Percentiles rank a stretch among this genome's conserved stretches.
These are phyloP conservation scores for Mycena metata DNA, from an alignment of 768 basidiomycete genomes.

Conservation along the genomic window DNA sequence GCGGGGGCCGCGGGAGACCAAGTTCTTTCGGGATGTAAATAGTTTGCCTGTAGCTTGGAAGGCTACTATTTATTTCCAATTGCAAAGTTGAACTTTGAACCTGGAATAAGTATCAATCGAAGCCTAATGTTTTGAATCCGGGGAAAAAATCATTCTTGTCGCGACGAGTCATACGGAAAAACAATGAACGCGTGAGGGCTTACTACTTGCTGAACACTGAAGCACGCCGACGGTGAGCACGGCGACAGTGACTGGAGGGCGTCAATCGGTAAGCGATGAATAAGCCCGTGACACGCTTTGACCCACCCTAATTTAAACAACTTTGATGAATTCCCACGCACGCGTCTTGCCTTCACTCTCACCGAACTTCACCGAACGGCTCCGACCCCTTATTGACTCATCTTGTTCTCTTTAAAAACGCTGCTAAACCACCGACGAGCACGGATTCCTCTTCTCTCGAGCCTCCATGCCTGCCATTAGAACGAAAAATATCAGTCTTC, in stretches of 20 bases:
- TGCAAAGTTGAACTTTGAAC: too few species aligned
- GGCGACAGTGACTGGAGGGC: too few species aligned
- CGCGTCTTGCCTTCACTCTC: background rate
- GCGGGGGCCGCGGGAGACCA: slow-evolving; percentile 41
- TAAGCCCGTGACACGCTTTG: slow-evolving; percentile 12
- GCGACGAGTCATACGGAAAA: too few species aligned
- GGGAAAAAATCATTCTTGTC: too few species aligned
- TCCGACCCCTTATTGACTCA: slow-evolving; percentile 17
- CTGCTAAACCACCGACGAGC: background rate
- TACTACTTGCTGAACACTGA: too few species aligned
- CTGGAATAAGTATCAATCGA: too few species aligned
- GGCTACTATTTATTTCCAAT: too few species aligned
- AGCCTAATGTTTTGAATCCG: too few species aligned
- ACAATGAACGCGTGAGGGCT: too few species aligned
- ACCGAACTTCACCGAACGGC: slow-evolving; percentile 13
- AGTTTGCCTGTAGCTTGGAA: too few species aligned
- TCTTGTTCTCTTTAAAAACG: slow-evolving; percentile 6
- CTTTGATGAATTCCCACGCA: background rate
- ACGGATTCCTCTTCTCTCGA: background rate
- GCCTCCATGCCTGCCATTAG: slow-evolving; percentile 33
- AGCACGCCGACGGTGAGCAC: too few species aligned
- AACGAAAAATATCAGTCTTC: slow-evolving; percentile 23
- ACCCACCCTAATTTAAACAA: slow-evolving; percentile 25
- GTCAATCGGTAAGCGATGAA: too few species aligned
- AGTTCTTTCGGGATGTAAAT: slow-evolving; percentile 42